Evolutionary conservation across 768 basidiomycete genomes (phyloP).

Genomic region (Podaxis sp.): DNA sequence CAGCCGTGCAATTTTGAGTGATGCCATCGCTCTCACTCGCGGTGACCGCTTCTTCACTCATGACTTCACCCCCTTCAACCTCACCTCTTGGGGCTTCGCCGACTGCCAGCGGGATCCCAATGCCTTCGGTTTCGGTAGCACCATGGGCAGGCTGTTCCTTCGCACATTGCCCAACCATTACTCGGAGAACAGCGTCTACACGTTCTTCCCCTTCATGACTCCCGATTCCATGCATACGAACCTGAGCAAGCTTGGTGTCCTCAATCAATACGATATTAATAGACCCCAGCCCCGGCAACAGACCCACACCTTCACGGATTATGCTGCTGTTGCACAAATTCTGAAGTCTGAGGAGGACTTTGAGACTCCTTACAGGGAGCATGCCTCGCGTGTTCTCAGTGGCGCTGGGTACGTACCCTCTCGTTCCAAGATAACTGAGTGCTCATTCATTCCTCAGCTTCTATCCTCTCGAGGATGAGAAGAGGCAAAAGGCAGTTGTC

Average conservation of each 20-base stretch:
- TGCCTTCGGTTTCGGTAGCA: slow-evolving; percentile 75
- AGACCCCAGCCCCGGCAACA: slow-evolving; percentile 38
- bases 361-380: slow-evolving; percentile 43
- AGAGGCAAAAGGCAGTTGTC: slow-evolving; percentile 48
- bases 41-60: slow-evolving; percentile 83
- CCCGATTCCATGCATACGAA: slow-evolving; percentile 64
- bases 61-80: slow-evolving; percentile 77
- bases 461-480: slow-evolving; percentile 55
- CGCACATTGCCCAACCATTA: slow-evolving; percentile 73
- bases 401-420: slow-evolving; percentile 53
- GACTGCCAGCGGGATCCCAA: slow-evolving; percentile 76
- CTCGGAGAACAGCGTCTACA: slow-evolving; percentile 67
- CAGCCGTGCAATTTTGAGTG: slow-evolving; percentile 81
- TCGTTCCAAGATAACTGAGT: neutral
- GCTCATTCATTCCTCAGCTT: slow-evolving; percentile 43
- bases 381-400: slow-evolving; percentile 51
- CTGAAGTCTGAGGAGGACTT: slow-evolving; percentile 47
- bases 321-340: slow-evolving; percentile 52
- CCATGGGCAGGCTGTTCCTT: slow-evolving; percentile 69
- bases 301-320: slow-evolving; percentile 37
- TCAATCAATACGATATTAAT: slow-evolving; percentile 52
- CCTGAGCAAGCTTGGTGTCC: slow-evolving; percentile 53
- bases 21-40: slow-evolving; percentile 83
- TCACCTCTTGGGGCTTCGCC: slow-evolving; percentile 82
- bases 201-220: slow-evolving; percentile 89